Conservation (phyloP, 805 yeast species). For the Candida caryicola region DNA sequence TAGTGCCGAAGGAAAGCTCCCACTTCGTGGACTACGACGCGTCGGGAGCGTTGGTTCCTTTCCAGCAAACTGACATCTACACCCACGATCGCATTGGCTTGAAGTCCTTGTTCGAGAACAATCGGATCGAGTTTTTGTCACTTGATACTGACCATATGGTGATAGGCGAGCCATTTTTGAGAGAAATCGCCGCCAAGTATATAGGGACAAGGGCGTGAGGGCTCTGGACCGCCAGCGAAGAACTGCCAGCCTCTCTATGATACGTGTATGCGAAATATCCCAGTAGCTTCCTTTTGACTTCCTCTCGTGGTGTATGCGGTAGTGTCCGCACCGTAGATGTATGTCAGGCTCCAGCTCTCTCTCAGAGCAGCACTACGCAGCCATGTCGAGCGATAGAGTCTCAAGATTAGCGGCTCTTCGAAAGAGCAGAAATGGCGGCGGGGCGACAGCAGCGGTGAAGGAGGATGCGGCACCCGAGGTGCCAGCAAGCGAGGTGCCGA, state of each 20-base stretch:
- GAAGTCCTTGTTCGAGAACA: slow-evolving; percentile 40
- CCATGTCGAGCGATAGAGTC: slow-evolving; percentile 3
- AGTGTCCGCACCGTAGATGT: too few species aligned
- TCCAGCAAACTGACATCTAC: slow-evolving; percentile 50
- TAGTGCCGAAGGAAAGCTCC: slow-evolving; percentile 71
- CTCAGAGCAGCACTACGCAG: too few species aligned
- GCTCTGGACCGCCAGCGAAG: too few species aligned
- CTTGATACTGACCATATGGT: slow-evolving; percentile 66
- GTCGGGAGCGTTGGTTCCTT: slow-evolving; percentile 42
- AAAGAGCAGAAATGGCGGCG: slow-evolving; percentile 1
- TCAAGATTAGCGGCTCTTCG: slow-evolving; percentile 5
- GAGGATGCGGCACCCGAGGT: too few species aligned
- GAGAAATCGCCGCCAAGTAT: slow-evolving; percentile 41
- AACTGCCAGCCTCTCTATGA: too few species aligned
- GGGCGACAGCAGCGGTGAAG: too few species aligned
- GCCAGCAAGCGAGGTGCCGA: too few species aligned
- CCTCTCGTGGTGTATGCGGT: too few species aligned
- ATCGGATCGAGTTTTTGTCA: slow-evolving; percentile 45
- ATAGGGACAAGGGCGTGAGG: too few species aligned
- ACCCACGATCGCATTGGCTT: slow-evolving; percentile 61
- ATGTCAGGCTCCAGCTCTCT: too few species aligned
- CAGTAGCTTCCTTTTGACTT: too few species aligned
- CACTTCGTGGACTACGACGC: slow-evolving; percentile 57
- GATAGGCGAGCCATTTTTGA: slow-evolving; percentile 52
- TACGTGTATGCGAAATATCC: too few species aligned